Conservation (phyloP, 345 rosid genomes). For the Dovyalis caffra region DNA sequence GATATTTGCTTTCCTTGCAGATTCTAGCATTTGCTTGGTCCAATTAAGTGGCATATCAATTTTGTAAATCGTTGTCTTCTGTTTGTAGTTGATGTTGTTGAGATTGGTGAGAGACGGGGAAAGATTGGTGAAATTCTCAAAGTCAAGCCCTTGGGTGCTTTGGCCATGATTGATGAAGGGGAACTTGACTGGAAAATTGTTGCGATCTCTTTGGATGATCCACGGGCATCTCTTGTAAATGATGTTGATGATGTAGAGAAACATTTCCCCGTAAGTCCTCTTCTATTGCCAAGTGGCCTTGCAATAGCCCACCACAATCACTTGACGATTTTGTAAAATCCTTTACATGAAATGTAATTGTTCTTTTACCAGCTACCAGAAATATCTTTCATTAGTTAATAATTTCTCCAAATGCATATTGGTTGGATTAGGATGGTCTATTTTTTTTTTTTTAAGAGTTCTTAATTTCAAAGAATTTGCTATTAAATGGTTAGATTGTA, state of each 20-base stretch:
- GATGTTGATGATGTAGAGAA: slow-evolving; percentile 86
- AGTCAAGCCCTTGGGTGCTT: slow-evolving; percentile 84
- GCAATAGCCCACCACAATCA: background rate
- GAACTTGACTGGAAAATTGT: slow-evolving; percentile 99
- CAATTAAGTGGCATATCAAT: background rate
- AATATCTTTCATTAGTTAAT: background rate
- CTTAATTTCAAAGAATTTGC: background rate
- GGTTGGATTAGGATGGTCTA: too few relatives aligned
- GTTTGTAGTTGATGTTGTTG: slow-evolving; percentile 83
- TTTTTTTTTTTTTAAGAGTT: background rate
- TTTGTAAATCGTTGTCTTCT: background rate
- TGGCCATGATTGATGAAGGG: slow-evolving; percentile 99
- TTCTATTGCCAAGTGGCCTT: background rate
- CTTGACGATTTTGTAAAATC: background rate
- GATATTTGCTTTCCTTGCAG: background rate
- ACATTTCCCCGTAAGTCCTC: slow-evolving; percentile 77
- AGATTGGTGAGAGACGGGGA: slow-evolving; percentile 71
- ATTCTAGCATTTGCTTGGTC: background rate
- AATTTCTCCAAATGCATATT: background rate
- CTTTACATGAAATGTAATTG: background rate
- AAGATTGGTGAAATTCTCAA: slow-evolving; percentile 73
- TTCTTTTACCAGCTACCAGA: background rate
- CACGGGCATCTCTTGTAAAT: slow-evolving; percentile 87
- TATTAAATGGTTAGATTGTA: background rate
- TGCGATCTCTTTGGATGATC: slow-evolving; percentile 89